These are phyloP conservation scores for Rhodocollybia butyracea DNA, from an alignment of 768 basidiomycete species.

Conservation along the genomic window DNA sequence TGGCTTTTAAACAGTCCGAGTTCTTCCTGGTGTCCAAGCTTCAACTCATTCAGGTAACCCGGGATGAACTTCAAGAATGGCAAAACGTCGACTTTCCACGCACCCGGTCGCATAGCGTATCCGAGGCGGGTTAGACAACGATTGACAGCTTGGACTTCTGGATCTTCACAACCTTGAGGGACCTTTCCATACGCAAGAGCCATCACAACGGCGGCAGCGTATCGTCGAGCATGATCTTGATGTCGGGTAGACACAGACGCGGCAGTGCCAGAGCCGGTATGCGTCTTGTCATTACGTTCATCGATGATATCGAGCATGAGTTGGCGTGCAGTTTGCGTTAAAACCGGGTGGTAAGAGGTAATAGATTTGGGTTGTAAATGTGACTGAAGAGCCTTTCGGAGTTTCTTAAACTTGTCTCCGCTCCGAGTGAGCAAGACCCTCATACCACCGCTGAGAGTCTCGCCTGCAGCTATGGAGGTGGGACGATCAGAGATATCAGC, in stretches of 20 bases:
- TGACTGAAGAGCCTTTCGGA: constrained; percentile 38
- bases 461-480: constrained; percentile 52
- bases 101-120: constrained; percentile 37
- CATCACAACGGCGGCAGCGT: constrained; percentile 49
- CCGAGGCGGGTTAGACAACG: constrained; percentile 44
- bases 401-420: constrained; percentile 58
- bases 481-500: constrained; percentile 54
- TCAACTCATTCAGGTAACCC: constrained; percentile 56
- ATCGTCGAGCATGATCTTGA: constrained; percentile 54
- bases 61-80: constrained; percentile 36
- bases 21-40: constrained; percentile 54
- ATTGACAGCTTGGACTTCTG: constrained; percentile 44
- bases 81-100: constrained; percentile 46
- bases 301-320: constrained; percentile 43
- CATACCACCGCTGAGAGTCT: constrained; percentile 57
- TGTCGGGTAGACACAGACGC: constrained; percentile 33
- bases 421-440: constrained; percentile 52
- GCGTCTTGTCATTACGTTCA: constrained; percentile 5
- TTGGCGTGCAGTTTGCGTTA: constrained; percentile 26
- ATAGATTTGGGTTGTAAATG: constrained; percentile 11
- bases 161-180: constrained; percentile 40
- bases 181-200: constrained; percentile 46
- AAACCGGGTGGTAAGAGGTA: not conserved
- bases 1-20: constrained; percentile 52
- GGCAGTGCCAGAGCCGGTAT: not conserved